Base-by-base conservation (phyloP, 768 basidiomycete genomes). In the Russula griseocarnosa region DNA sequence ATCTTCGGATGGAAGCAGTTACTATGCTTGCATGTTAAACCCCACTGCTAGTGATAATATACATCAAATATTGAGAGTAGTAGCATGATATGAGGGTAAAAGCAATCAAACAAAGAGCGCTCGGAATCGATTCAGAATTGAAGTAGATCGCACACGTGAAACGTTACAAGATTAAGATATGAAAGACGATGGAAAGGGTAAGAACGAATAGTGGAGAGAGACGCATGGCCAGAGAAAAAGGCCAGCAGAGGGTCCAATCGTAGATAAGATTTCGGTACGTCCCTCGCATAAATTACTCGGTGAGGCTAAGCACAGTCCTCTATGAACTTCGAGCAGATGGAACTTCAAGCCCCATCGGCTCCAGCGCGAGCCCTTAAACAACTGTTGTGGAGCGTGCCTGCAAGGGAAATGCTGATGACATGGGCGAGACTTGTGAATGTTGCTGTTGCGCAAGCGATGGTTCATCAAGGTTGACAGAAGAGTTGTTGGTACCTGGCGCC, bases 321-420 rank as follows among this genome's bases (percentile, higher is more conserved):
- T 28, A 26, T 11, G 40, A 11, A 18, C 7, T 28, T 55, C 46
- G 3, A 30, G n/a, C 28, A n/a, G n/a, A n/a, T n/a, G n/a, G 40
- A 11, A 18, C 7, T 28, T 55, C 46, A 5, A 30, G n/a, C 28
- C 26, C 18, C 5, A 47, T 47, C 9, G 16, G 13, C 54, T 44
- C 24, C 13, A 32, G 50, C 44, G 30, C 13, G 18, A 30, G 49
- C 36, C 18, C 22, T 55, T 58, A 68, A 46, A 67, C 62, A 34
- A 68, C 65, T 20, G 67, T 67, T 34, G 67, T 66, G 36, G 67
- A 13, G 28, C 73, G 69, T 56, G 72, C 67, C 56, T 74, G 73
- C 54, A 73, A 71, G 18, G 90, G 90, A 75, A 92, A 92, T 47
- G 89, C 90, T 26, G 88, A 89, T 18, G 89, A 91, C 87, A 92